Percentiles rank a stretch among this genome's conserved stretches.
These are phyloP conservation scores for Coniochaeta sp. DNA, from an alignment of 2,329 filamentous ascomycete species.

Conservation along the genomic window DNA sequence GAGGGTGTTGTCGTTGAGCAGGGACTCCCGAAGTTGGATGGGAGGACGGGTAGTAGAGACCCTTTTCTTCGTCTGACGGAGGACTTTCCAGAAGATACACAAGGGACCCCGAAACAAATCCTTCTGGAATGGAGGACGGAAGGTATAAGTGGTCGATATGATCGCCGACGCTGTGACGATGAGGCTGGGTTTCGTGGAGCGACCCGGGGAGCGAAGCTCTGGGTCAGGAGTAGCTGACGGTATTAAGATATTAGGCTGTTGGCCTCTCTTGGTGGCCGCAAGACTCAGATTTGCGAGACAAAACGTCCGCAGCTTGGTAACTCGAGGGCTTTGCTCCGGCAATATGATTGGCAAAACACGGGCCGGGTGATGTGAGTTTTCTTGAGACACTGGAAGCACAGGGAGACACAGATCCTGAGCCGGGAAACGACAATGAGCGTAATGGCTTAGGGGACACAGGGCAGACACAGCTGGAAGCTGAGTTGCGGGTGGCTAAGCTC, in stretches of 20 bases:
- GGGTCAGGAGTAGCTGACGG: conserved; percentile 11
- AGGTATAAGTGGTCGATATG: conserved; percentile 4
- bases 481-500: not conserved
- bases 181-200: conserved; percentile 10
- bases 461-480: not conserved
- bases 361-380: conserved; percentile 7
- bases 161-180: conserved; percentile 12
- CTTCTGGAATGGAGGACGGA: conserved; percentile 9
- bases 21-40: conserved; percentile 4
- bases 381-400: conserved; percentile 6
- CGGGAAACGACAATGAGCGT: not conserved
- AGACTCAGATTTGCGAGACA: conserved; percentile 6
- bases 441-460: not conserved
- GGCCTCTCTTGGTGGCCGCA: conserved; percentile 3
- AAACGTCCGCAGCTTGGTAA: conserved; percentile 4
- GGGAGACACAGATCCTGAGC: conserved; percentile 1
- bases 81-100: conserved; percentile 10
- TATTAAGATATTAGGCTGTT: conserved; percentile 17
- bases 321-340: not conserved
- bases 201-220: conserved; percentile 11
- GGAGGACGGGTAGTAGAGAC: conserved; percentile 1
- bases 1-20: conserved; percentile 2
- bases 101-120: conserved; percentile 3
- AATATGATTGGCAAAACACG: conserved; percentile 9
- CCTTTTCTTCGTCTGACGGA: not conserved